Base-by-base conservation (phyloP, 352 stramenopile species). In the Globisporangium viniferum region DNA sequence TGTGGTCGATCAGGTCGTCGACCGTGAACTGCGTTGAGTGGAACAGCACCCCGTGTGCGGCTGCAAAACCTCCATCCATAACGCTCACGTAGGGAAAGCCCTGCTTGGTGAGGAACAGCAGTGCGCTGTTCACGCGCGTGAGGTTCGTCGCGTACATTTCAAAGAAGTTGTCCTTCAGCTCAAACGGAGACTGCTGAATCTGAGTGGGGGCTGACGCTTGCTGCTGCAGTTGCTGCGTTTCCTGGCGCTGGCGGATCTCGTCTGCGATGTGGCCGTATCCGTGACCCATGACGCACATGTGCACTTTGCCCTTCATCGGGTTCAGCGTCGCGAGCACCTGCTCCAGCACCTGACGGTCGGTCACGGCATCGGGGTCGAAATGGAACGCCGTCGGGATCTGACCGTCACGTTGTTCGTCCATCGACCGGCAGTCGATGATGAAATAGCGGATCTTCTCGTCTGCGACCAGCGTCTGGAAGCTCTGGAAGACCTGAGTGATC, bases 271-370 rank as follows among this genome's bases (percentile, higher is more conserved):
- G 78, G 8, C 79, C 81, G 65, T 91, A 91, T 14, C 88, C 88
- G 31, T 93, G 80, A 6, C 86, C 86, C 83, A 95, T 90, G 46
- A 95, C 82, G 31, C 80, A 90, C 60, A 95, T 71, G 64, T 95
- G 88, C 27, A 93, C 76, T 22, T 76, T 82, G 35, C 48, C 74
- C 70, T 92, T 90, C 9, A 93, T 64, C 18, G 86, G 82, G 15
- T 77, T 73, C 0, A 95, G 73, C 44, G 83, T 92, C 31, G 81
- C 75, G 24, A 93, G 75, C 41, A 92, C 82, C n/a, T 80, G 73
- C 55, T 92, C 84, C 1, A 95, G 64, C 4, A 86, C 77, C 14
- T 39, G 55, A 8, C 75, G 64, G 54, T 94, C 79, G 2, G 78
- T 83, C 18, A 89, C 71, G 7, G 80, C 70, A 20, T 93, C 80